Conservation (phyloP, 202 grass and related monocot genomes). For the Schoenoplectus triqueter region DNA sequence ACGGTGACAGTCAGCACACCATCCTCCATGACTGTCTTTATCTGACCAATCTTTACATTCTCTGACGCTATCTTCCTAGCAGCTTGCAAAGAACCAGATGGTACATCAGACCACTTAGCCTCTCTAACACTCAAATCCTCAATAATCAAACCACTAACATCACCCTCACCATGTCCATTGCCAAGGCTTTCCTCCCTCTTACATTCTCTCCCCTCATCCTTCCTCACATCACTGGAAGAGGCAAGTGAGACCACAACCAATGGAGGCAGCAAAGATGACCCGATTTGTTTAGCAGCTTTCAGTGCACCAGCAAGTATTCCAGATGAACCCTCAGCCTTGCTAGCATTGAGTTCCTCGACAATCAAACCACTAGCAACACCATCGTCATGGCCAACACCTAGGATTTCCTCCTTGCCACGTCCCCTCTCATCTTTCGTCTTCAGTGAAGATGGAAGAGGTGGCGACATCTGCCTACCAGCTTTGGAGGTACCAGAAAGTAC, state of each 20-base stretch:
- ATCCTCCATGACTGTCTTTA: slow-evolving; percentile 5
- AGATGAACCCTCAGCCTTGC: not conserved
- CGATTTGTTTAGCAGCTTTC: slow-evolving; percentile 36
- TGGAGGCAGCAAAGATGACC: not conserved
- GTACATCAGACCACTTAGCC: not conserved
- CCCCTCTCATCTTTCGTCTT: not conserved
- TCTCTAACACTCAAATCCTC: not conserved
- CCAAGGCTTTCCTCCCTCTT: not conserved
- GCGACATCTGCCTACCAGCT: slow-evolving; percentile 27
- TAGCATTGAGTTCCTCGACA: not conserved
- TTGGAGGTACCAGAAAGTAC: slow-evolving; percentile 32
- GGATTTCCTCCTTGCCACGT: not conserved
- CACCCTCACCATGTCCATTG: not conserved
- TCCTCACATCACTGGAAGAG: not conserved
- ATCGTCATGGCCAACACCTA: not conserved
- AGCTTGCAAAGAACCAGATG: not conserved
- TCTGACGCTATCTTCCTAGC: slow-evolving; percentile 12
- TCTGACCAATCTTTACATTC: slow-evolving; percentile 20
- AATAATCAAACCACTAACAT: not conserved
- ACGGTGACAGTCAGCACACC: slow-evolving; percentile 10
- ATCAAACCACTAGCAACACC: slow-evolving; percentile 2
- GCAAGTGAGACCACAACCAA: not conserved
- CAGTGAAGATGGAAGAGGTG: not conserved
- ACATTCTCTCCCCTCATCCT: not conserved
- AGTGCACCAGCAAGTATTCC: not conserved